phyloP scores from a whole-genome alignment of 257 asterid genomes.

The Thymus mandschuricus region DNA sequence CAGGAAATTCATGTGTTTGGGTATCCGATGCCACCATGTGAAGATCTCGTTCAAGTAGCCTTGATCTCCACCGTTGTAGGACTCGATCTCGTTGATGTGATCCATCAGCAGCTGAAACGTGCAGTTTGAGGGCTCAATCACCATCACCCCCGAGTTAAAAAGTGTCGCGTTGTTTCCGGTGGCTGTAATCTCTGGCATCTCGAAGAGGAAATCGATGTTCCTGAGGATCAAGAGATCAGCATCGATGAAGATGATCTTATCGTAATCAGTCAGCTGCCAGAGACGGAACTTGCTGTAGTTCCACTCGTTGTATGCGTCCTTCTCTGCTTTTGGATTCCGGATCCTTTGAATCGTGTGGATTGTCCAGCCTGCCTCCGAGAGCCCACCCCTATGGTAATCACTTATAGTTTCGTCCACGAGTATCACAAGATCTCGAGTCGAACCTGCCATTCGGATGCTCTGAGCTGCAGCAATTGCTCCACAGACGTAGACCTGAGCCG shows the following conservation, averaged over 20 bases:
- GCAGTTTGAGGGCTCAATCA: constrained; percentile 86
- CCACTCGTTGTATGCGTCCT: constrained; percentile 92
- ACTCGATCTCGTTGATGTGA: constrained; percentile 80
- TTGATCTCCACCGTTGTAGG: constrained; percentile 95
- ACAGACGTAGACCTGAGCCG: constrained; percentile 86
- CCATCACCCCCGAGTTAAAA: constrained; percentile 94
- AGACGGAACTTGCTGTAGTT: constrained; percentile 91
- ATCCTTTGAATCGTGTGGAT: constrained; percentile 73
- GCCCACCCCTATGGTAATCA: constrained; percentile 74
- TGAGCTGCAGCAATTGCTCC: constrained; percentile 98
- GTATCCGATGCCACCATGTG: constrained; percentile 97
- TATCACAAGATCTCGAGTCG: constrained; percentile 86
- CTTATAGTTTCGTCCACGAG: constrained; percentile 80
- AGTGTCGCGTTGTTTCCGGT: constrained; percentile 85
- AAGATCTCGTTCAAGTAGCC: constrained; percentile 86
- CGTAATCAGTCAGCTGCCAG: constrained; percentile 94
- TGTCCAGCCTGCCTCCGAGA: constrained; percentile 93
- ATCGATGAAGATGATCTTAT: constrained; percentile 84
- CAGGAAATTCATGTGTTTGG: constrained; percentile 84
- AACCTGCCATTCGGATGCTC: constrained; percentile 89
- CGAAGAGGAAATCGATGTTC: constrained; percentile 84
- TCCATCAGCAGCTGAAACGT: constrained; percentile 82
- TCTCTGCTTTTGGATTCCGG: constrained; percentile 88
- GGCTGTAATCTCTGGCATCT: constrained; percentile 91
- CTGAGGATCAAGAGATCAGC: constrained; percentile 75